Percentiles rank a stretch among this genome's conserved stretches.
Evolutionary conservation across 495 filamentous ascomycete genomes (phyloP).

Genomic region (Polyplosphaeria fusca): DNA sequence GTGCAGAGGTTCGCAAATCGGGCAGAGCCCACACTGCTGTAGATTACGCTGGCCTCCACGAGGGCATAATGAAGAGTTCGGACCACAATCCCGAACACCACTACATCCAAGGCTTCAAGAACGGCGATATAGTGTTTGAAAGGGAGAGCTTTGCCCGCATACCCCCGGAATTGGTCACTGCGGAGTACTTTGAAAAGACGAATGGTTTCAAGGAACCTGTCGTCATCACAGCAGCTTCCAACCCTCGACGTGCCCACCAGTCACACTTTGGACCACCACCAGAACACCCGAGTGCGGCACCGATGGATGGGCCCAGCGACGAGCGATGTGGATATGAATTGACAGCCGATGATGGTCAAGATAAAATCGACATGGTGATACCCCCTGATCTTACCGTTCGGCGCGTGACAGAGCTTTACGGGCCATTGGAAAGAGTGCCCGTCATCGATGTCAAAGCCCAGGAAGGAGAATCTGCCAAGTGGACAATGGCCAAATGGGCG

Average conservation of each 20-base stretch:
- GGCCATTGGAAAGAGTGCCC: constrained; percentile 62
- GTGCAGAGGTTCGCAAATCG: constrained; percentile 46
- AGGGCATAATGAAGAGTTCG: constrained; percentile 68
- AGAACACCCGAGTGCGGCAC: neutral
- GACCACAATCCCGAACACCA: constrained; percentile 69
- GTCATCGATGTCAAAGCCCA: constrained; percentile 78
- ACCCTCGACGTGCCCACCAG: constrained; percentile 45
- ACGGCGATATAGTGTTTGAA: constrained; percentile 61
- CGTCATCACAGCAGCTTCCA: constrained; percentile 64
- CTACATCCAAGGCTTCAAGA: constrained; percentile 68
- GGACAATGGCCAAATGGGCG: constrained; percentile 70
- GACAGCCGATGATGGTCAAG: constrained; percentile 59
- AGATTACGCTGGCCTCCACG: constrained; percentile 72
- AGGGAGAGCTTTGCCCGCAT: constrained; percentile 65
- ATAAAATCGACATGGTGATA: constrained; percentile 72
- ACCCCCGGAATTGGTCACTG: constrained; percentile 63
- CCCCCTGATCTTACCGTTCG: constrained; percentile 65
- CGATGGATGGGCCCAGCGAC: neutral
- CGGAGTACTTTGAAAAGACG: constrained; percentile 64
- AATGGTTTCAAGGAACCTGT: constrained; percentile 68
- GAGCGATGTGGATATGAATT: constrained; percentile 45
- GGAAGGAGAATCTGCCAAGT: constrained; percentile 63
- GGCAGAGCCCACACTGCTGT: constrained; percentile 66
- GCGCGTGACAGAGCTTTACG: constrained; percentile 63
- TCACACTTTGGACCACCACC: neutral